Percentiles rank a stretch among this genome's conserved stretches.
phyloP scores from a whole-genome alignment of 2,329 filamentous ascomycete genomes.

The Dactylonectria estremocensis region DNA sequence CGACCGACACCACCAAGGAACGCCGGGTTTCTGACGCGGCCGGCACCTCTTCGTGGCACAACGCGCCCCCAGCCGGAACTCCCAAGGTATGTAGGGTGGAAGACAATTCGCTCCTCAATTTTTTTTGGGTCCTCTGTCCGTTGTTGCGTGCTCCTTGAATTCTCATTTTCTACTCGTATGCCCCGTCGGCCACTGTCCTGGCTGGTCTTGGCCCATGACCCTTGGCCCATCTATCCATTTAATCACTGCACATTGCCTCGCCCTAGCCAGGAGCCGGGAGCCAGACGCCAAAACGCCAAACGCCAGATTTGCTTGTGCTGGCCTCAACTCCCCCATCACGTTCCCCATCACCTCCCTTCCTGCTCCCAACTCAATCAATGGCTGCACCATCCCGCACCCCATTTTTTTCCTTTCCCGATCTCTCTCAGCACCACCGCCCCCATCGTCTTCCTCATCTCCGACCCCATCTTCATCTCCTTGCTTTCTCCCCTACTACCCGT shows the following conservation, averaged over 20 bases:
- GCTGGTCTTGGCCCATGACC: slow-evolving; percentile 17
- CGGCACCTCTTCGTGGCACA: slow-evolving; percentile 59
- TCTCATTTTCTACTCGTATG: slow-evolving; percentile 30
- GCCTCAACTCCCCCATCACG: slow-evolving; percentile 33
- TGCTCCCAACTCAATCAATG: slow-evolving; percentile 43
- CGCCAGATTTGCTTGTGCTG: slow-evolving; percentile 35
- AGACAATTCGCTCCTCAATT: slow-evolving; percentile 47
- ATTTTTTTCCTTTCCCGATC: slow-evolving; percentile 23
- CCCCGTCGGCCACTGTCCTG: not conserved
- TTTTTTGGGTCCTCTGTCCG: slow-evolving; percentile 27
- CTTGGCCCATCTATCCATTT: slow-evolving; percentile 19
- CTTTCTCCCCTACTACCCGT: slow-evolving; percentile 26
- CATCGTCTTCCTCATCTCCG: slow-evolving; percentile 9
- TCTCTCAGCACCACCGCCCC: slow-evolving; percentile 28
- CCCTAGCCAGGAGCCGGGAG: slow-evolving; percentile 21
- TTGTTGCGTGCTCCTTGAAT: slow-evolving; percentile 35
- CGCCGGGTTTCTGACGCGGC: slow-evolving; percentile 60
- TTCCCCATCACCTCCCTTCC: slow-evolving; percentile 28
- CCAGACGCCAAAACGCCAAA: slow-evolving; percentile 35
- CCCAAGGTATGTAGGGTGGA: slow-evolving; percentile 64
- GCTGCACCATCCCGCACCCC: slow-evolving; percentile 37
- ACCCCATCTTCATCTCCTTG: slow-evolving; percentile 25
- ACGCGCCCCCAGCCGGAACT: slow-evolving; percentile 59
- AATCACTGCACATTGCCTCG: slow-evolving; percentile 22
- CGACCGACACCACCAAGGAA: slow-evolving; percentile 65